Conservation (phyloP, 352 stramenopile species). For the Globisporangium barbulae region DNA sequence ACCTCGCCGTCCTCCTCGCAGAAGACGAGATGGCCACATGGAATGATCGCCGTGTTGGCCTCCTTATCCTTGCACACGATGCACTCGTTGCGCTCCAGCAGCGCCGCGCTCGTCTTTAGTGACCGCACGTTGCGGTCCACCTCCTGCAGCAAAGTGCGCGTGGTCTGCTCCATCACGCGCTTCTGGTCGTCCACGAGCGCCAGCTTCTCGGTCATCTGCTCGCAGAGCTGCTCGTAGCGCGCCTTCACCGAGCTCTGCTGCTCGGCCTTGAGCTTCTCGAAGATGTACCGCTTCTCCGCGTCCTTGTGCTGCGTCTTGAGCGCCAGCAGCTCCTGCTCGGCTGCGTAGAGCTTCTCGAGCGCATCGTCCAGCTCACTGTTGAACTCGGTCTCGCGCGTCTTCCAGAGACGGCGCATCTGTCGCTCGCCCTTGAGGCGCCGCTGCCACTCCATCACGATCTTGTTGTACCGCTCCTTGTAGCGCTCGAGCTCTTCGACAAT, state of each 20-base stretch:
- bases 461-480: slow-evolving; percentile 77
- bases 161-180: slow-evolving; percentile 77
- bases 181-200: slow-evolving; percentile 63
- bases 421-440: slow-evolving; percentile 71
- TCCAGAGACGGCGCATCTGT: slow-evolving; percentile 78
- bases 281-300: slow-evolving; percentile 65
- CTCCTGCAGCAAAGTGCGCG: slow-evolving; percentile 58
- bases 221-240: slow-evolving; percentile 70
- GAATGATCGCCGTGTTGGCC: slow-evolving; percentile 71
- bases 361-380: slow-evolving; percentile 62
- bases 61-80: slow-evolving; percentile 77
- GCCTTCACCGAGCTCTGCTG: slow-evolving; percentile 77
- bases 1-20: slow-evolving; percentile 76
- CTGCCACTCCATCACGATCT: slow-evolving; percentile 81
- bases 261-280: slow-evolving; percentile 65
- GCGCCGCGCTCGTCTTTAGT: slow-evolving; percentile 50
- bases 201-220: slow-evolving; percentile 73
- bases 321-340: slow-evolving; percentile 36
- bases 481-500: slow-evolving; percentile 56
- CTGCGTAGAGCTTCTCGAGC: slow-evolving; percentile 44
- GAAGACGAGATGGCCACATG: slow-evolving; percentile 83
- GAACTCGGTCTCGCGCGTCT: slow-evolving; percentile 72
- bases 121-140: slow-evolving; percentile 73
- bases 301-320: slow-evolving; percentile 54
- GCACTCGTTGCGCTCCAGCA: slow-evolving; percentile 69